Evolutionary conservation across 768 basidiomycete genomes (phyloP).

Genomic region (Leucocoprinus sp.): DNA sequence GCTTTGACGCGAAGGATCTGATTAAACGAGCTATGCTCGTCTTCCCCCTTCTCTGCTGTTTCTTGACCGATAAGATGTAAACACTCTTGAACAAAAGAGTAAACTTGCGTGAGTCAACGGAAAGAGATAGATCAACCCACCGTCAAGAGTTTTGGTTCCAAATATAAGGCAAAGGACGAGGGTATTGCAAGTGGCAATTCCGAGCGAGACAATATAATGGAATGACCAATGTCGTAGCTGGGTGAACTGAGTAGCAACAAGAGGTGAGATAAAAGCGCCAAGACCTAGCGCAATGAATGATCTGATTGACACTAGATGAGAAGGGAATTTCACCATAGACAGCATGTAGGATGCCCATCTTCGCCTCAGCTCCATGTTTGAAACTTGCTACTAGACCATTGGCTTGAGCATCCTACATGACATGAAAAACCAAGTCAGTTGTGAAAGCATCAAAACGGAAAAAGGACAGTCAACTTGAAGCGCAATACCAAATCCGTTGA

Average conservation of each 20-base stretch:
- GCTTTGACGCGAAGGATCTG: conserved; percentile 45
- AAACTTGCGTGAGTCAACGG: not conserved
- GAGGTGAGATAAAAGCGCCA: conserved; percentile 61
- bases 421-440: not conserved
- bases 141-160: conserved; percentile 62
- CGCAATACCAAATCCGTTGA: conserved; percentile 36
- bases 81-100: conserved; percentile 33
- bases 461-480: conserved; percentile 29
- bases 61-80: conserved; percentile 45
- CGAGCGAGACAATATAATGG: conserved; percentile 67
- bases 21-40: conserved; percentile 32
- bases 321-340: conserved; percentile 46
- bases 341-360: conserved; percentile 66
- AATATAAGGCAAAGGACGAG: conserved; percentile 49
- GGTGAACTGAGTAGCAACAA: conserved; percentile 78
- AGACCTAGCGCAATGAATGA: conserved; percentile 31
- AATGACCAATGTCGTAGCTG: conserved; percentile 62
- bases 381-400: conserved; percentile 62
- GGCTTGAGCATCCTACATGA: conserved; percentile 68
- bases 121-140: conserved; percentile 25
- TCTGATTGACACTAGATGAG: not conserved
- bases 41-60: conserved; percentile 26
- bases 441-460: not conserved
- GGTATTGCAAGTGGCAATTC: conserved; percentile 52
- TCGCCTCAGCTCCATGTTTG: conserved; percentile 44